These are phyloP conservation scores for Fusarium redolens DNA, from an alignment of 2,329 filamentous ascomycete genomes.

Conservation along the genomic window DNA sequence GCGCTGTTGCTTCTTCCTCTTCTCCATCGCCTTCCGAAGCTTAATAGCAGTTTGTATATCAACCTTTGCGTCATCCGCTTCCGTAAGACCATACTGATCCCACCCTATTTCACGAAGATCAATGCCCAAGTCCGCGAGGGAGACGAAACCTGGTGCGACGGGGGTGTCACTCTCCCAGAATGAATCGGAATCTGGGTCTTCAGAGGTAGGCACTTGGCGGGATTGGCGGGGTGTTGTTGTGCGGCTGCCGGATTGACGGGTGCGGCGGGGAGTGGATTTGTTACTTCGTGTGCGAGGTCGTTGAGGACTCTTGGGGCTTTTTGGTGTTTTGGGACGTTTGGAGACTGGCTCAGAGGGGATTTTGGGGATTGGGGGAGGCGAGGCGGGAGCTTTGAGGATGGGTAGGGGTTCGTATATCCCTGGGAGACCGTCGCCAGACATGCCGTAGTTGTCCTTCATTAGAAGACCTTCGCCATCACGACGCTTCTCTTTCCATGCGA, in stretches of 20 bases:
- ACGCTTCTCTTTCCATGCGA: slow-evolving; percentile 25
- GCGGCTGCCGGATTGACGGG: slow-evolving; percentile 8
- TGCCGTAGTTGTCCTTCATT: slow-evolving; percentile 45
- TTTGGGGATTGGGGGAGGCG: slow-evolving; percentile 11
- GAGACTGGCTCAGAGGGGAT: neutral
- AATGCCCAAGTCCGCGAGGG: slow-evolving; percentile 27
- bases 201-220: slow-evolving; percentile 10
- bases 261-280: slow-evolving; percentile 17
- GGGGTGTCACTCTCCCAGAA: slow-evolving; percentile 33
- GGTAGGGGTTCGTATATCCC: slow-evolving; percentile 44
- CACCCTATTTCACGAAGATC: slow-evolving; percentile 29
- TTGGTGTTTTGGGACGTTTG: slow-evolving; percentile 17
- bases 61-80: slow-evolving; percentile 39
- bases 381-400: slow-evolving; percentile 6
- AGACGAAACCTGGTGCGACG: slow-evolving; percentile 27
- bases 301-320: slow-evolving; percentile 26
- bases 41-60: slow-evolving; percentile 40
- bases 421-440: slow-evolving; percentile 40
- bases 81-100: slow-evolving; percentile 38
- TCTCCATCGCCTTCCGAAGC: slow-evolving; percentile 36
- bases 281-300: slow-evolving; percentile 16
- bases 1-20: slow-evolving; percentile 6
- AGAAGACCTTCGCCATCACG: slow-evolving; percentile 43
- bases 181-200: slow-evolving; percentile 31
- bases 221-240: slow-evolving; percentile 11